A percentile compares a stretch with the other conserved stretches of the same genome.
These are phyloP conservation scores for Neofusicoccum kwambonambiense DNA, from an alignment of 2,329 filamentous ascomycete genomes.

Conservation along the genomic window DNA sequence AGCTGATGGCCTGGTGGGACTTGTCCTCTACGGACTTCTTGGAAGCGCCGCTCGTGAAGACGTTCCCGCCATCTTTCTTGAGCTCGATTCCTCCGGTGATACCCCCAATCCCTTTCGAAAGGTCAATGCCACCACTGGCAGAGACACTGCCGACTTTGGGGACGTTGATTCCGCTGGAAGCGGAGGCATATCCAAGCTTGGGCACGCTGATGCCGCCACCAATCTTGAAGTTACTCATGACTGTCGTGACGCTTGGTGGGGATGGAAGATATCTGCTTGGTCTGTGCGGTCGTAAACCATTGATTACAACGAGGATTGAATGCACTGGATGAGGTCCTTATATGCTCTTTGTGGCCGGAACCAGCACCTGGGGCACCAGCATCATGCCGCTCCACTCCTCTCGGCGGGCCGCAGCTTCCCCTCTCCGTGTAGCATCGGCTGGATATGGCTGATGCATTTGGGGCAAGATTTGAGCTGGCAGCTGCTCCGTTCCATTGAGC, in stretches of 20 bases:
- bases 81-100: conserved; percentile 8
- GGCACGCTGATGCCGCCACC: neutral
- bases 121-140: neutral
- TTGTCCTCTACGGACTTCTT: conserved; percentile 3
- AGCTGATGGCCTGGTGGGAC: conserved; percentile 31
- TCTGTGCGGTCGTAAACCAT: too few relatives aligned
- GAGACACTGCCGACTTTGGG: conserved; percentile 5
- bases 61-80: conserved; percentile 11
- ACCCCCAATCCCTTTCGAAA: neutral
- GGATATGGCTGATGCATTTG: neutral
- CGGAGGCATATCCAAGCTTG: neutral
- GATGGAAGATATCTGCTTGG: too few relatives aligned
- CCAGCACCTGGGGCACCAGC: neutral
- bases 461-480: neutral
- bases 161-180: neutral
- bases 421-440: neutral
- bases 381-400: neutral
- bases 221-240: neutral
- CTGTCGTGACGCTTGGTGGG: neutral
- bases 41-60: conserved; percentile 11
- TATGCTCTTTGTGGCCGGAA: neutral
- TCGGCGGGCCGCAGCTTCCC: conserved; percentile 4
- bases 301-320: too few relatives aligned
- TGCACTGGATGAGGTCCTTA: neutral
- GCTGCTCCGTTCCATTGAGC: neutral